These are phyloP conservation scores for Tulasnella sp. DNA, from an alignment of 768 basidiomycete species.

Conservation along the genomic window DNA sequence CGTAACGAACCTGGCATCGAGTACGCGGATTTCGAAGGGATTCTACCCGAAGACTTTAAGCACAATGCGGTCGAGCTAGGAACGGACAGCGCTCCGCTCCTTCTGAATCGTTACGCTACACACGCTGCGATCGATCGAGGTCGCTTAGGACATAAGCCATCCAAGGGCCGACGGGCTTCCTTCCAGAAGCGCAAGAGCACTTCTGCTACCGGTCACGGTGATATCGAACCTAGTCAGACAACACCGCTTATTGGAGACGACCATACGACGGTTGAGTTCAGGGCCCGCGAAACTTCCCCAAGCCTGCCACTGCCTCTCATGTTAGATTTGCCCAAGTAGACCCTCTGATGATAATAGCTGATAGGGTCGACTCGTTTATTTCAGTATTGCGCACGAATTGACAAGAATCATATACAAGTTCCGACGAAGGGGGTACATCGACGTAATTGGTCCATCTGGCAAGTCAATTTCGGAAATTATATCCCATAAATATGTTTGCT, in stretches of 20 bases:
- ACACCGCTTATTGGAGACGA: neutral
- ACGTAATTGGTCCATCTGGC: constrained; percentile 86
- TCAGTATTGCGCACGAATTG: constrained; percentile 75
- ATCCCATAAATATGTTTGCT: neutral
- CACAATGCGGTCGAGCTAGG: neutral
- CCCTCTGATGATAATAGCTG: no score
- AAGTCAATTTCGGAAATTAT: constrained; percentile 39
- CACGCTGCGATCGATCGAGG: constrained; percentile 7
- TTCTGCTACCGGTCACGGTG: neutral
- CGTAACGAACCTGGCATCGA: constrained; percentile 49
- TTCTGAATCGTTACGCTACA: neutral
- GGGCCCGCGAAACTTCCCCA: constrained; percentile 22
- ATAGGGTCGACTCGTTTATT: no score
- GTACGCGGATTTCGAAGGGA: constrained; percentile 52
- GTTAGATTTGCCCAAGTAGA: constrained; percentile 31
- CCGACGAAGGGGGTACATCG: constrained; percentile 69
- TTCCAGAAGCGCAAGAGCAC: neutral
- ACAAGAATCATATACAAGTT: constrained; percentile 60
- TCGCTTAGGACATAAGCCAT: neutral
- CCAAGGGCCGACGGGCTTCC: neutral
- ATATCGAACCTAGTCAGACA: neutral
- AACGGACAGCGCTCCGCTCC: neutral
- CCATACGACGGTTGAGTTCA: constrained; percentile 43
- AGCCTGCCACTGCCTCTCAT: constrained; percentile 75
- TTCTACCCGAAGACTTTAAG: constrained; percentile 54